phyloP scores from a whole-genome alignment of 2,329 filamentous ascomycete genomes.

The Neonectria punicea region DNA sequence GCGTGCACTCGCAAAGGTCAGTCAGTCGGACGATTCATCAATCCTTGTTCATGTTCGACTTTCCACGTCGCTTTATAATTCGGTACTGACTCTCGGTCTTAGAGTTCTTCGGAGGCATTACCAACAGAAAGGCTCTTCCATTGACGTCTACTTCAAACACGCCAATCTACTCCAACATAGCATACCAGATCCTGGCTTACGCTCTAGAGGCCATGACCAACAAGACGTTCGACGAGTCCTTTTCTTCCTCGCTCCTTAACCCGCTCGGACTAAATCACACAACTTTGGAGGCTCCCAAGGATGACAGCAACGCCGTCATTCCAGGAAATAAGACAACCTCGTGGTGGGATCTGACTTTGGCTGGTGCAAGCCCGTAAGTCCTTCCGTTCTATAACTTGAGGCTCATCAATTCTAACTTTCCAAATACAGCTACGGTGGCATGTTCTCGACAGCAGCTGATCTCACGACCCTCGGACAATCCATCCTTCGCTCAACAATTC shows the following conservation, averaged over 20 bases:
- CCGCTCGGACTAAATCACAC: conserved; percentile 13
- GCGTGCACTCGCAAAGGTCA: conserved; percentile 8
- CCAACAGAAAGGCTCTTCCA: neutral
- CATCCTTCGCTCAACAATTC: conserved; percentile 6
- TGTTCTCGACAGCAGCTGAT: conserved; percentile 11
- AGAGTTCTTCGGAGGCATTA: conserved; percentile 12
- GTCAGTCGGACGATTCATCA: neutral
- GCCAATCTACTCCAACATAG: conserved; percentile 22
- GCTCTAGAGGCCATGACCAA: conserved; percentile 12
- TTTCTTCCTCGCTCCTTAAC: conserved; percentile 5
- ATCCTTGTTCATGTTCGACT: neutral
- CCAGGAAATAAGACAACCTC: conserved; percentile 1
- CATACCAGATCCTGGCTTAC: conserved; percentile 20
- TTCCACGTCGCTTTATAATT: neutral
- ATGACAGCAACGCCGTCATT: conserved; percentile 17
- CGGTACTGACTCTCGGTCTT: neutral
- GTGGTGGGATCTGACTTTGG: conserved; percentile 7
- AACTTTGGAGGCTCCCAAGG: conserved; percentile 14
- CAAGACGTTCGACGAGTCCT: conserved; percentile 11
- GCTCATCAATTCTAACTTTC: neutral
- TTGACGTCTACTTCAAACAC: conserved; percentile 12
- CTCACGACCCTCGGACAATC: conserved; percentile 5
- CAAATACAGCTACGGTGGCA: neutral
- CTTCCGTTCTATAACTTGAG: neutral
- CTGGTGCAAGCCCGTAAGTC: conserved; percentile 12